A percentile compares a stretch with the other conserved stretches of the same genome.
These are phyloP conservation scores for Penicillium dipodomyicola DNA, from an alignment of 495 filamentous ascomycete genomes.

Conservation along the genomic window DNA sequence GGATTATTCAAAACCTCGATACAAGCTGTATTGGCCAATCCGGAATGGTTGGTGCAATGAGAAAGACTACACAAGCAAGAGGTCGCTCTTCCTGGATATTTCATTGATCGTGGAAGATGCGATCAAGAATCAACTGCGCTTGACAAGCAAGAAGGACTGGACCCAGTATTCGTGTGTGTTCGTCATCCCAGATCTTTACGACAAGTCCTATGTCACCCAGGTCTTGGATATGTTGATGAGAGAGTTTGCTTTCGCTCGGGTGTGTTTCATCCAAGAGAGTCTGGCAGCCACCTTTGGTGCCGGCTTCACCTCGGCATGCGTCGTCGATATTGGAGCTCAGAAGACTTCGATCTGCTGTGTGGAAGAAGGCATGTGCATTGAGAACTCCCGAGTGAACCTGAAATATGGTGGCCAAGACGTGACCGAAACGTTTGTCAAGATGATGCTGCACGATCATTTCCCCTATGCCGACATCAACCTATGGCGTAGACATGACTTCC, in stretches of 20 bases:
- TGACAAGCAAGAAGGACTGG: constrained; percentile 77
- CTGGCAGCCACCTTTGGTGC: constrained; percentile 94
- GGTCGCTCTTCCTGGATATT: constrained; percentile 78
- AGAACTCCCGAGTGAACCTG: constrained; percentile 88
- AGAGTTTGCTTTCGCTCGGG: constrained; percentile 80
- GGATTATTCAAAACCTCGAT: constrained; percentile 83
- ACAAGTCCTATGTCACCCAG: constrained; percentile 84
- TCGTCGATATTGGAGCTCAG: constrained; percentile 95
- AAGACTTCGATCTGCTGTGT: constrained; percentile 98
- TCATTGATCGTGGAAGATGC: constrained; percentile 82
- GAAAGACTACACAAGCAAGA: constrained; percentile 73
- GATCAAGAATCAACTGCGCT: constrained; percentile 74
- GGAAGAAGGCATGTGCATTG: constrained; percentile 91
- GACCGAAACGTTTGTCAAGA: constrained; percentile 90
- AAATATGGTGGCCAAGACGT: constrained; percentile 93
- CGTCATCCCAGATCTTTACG: constrained; percentile 93
- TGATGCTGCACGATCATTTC: constrained; percentile 95
- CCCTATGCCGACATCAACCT: constrained; percentile 93
- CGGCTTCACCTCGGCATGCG: constrained; percentile 85
- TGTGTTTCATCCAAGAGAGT: constrained; percentile 94
- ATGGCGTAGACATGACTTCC: constrained; percentile 82
- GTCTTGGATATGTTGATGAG: constrained; percentile 80
- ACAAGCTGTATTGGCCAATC: constrained; percentile 90
- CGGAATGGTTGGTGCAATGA: constrained; percentile 87
- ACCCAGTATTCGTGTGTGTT: constrained; percentile 89